Evolutionary conservation across 768 basidiomycete species (phyloP).

Genomic region (Lactarius sp.): DNA sequence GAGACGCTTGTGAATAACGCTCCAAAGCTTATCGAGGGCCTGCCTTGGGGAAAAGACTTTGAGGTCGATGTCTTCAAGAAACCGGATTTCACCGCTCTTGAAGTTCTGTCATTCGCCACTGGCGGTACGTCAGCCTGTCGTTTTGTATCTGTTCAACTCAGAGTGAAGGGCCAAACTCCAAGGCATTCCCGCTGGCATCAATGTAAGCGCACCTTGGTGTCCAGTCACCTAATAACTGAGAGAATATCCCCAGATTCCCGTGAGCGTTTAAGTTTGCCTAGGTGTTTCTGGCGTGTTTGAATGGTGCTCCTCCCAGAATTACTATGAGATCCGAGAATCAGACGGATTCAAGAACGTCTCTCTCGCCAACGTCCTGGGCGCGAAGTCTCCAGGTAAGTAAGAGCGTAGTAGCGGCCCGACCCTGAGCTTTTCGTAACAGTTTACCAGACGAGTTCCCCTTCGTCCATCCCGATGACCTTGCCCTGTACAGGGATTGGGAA

Average conservation of each 20-base stretch:
- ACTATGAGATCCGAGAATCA: constrained; percentile 77
- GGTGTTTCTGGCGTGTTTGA: background rate
- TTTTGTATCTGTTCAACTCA: background rate
- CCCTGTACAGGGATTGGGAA: constrained; percentile 74
- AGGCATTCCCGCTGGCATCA: constrained; percentile 87
- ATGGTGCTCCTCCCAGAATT: constrained; percentile 45
- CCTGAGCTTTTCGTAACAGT: background rate
- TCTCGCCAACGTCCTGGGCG: constrained; percentile 76
- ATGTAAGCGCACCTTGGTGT: constrained; percentile 41
- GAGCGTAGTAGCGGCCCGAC: background rate
- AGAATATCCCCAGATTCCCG: constrained; percentile 51
- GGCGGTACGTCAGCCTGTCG: constrained; percentile 48
- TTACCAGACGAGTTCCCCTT: constrained; percentile 61
- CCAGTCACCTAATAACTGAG: background rate
- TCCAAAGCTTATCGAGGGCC: constrained; percentile 71
- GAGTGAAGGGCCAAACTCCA: background rate
- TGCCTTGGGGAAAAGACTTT: constrained; percentile 68
- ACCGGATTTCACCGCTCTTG: constrained; percentile 84
- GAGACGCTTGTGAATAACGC: constrained; percentile 69
- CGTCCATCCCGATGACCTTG: constrained; percentile 72
- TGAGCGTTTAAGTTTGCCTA: constrained; percentile 30
- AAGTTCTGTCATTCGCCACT: constrained; percentile 78
- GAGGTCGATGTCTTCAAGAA: constrained; percentile 63
- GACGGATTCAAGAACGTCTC: constrained; percentile 89
- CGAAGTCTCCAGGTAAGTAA: constrained; percentile 72